phyloP scores from a whole-genome alignment of 371 early-diverging fungal genomes.

The Circinella umbellata region DNA sequence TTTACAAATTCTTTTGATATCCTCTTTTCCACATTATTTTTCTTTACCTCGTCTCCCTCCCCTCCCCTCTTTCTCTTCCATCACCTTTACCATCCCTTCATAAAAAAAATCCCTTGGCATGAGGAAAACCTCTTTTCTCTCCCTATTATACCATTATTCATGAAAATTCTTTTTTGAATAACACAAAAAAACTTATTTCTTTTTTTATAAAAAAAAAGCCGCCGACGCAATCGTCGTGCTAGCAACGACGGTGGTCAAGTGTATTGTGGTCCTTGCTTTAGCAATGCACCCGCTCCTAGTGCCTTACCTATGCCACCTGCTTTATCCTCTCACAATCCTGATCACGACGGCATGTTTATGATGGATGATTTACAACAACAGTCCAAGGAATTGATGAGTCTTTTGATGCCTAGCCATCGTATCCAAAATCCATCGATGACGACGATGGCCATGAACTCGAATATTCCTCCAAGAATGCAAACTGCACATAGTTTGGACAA shows the following conservation, averaged over 20 bases:
- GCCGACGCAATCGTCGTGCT: slow-evolving; percentile 9
- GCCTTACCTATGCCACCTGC: slow-evolving; percentile 73
- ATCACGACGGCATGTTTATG: slow-evolving; percentile 22
- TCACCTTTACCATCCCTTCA: too few species aligned
- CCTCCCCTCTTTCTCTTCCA: too few species aligned
- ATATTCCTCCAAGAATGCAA: slow-evolving; percentile 2
- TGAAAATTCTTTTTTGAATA: not conserved
- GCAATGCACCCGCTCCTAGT: slow-evolving; percentile 79
- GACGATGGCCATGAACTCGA: too few species aligned
- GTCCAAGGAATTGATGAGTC: slow-evolving; percentile 35
- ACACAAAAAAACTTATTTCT: not conserved
- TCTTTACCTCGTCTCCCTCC: too few species aligned
- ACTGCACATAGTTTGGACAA: slow-evolving; percentile 15
- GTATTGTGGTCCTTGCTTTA: slow-evolving; percentile 83
- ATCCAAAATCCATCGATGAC: slow-evolving; percentile 1
- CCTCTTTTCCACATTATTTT: too few species aligned
- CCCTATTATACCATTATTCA: too few species aligned
- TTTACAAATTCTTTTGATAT: too few species aligned
- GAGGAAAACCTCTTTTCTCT: too few species aligned
- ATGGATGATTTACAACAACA: slow-evolving; percentile 37
- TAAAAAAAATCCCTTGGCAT: too few species aligned
- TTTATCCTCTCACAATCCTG: slow-evolving; percentile 32
- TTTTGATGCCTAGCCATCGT: slow-evolving; percentile 24
- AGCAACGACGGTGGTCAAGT: slow-evolving; percentile 33
- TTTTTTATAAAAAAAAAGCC: slow-evolving; percentile 7